Conservation (phyloP, 441 rosid species). For the Erodium trifolium region DNA sequence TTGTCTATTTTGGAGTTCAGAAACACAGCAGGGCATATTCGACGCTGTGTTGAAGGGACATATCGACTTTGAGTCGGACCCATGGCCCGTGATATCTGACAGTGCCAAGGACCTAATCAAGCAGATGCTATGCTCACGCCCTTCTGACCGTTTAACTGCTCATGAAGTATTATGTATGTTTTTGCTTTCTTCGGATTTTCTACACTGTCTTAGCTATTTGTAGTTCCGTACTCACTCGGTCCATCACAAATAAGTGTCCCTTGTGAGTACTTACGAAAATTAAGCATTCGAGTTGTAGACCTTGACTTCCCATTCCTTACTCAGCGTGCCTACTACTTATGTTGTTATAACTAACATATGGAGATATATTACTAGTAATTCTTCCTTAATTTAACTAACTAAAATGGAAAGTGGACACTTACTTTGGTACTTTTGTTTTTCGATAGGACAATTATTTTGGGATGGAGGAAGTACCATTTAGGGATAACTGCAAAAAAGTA, state of each 20-base stretch:
- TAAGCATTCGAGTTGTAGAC: background rate
- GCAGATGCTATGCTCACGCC: constrained; percentile 74
- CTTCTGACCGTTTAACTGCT: constrained; percentile 71
- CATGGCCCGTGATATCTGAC: constrained; percentile 86
- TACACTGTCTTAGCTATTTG: background rate
- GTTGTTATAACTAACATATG: too few species aligned
- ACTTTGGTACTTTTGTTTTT: too few species aligned
- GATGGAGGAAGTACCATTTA: background rate
- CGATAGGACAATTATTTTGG: too few species aligned
- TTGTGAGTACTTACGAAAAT: too few species aligned
- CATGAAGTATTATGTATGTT: constrained; percentile 80
- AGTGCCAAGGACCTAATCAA: constrained; percentile 81
- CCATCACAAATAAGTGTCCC: background rate
- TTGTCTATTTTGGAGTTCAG: constrained; percentile 29
- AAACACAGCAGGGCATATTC: constrained; percentile 92
- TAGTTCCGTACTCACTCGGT: background rate
- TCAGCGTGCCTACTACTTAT: background rate
- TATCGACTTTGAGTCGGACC: constrained; percentile 79
- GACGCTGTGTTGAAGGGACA: constrained; percentile 92
- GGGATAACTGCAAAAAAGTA: background rate
- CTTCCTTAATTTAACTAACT: background rate
- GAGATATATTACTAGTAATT: background rate
- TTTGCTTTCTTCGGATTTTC: background rate
- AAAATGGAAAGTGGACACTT: background rate
- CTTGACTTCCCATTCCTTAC: background rate